Percentiles rank a stretch among this genome's conserved stretches.
Evolutionary conservation across 768 basidiomycete species (phyloP).

Genomic region (Lentinula edodes): DNA sequence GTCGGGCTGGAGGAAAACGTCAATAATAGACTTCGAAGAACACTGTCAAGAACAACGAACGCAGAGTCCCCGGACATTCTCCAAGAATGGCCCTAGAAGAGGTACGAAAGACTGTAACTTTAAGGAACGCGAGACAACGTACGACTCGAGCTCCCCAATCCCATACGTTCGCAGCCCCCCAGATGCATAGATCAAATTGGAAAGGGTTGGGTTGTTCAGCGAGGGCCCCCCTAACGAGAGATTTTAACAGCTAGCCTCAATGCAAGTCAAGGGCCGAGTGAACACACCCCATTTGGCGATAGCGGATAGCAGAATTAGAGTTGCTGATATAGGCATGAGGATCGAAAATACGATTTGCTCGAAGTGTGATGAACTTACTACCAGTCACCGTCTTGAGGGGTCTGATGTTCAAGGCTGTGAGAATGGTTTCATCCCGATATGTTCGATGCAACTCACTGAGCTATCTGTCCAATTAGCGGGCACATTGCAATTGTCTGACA

Average conservation of each 20-base stretch:
- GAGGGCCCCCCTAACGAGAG: constrained; percentile 34
- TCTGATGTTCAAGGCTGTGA: constrained; percentile 11
- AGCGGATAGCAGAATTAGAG: constrained; percentile 54
- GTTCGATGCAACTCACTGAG: constrained; percentile 19
- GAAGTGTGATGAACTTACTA: constrained; percentile 20
- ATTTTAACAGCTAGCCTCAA: neutral
- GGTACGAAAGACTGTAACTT: neutral
- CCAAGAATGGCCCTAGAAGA: constrained; percentile 45
- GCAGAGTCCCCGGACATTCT: constrained; percentile 44
- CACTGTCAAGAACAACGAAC: constrained; percentile 14
- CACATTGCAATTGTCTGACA: constrained; percentile 48
- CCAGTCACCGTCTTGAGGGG: constrained; percentile 36
- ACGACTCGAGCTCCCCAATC: constrained; percentile 53
- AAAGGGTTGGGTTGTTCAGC: constrained; percentile 38
- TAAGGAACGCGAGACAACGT: constrained; percentile 5
- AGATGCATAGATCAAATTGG: constrained; percentile 46
- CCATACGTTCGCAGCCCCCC: constrained; percentile 53
- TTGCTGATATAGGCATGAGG: constrained; percentile 26
- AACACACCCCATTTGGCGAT: constrained; percentile 48
- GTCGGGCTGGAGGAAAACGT: constrained; percentile 23
- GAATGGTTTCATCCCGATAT: neutral
- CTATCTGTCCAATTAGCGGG: constrained; percentile 45
- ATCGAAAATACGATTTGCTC: neutral
- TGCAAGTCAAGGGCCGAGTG: neutral
- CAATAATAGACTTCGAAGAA: neutral